Evolutionary conservation across 306 rosid genomes (phyloP), one percentile per base, ranked within the genome.

Genomic region (Inga oerstediana): DNA sequence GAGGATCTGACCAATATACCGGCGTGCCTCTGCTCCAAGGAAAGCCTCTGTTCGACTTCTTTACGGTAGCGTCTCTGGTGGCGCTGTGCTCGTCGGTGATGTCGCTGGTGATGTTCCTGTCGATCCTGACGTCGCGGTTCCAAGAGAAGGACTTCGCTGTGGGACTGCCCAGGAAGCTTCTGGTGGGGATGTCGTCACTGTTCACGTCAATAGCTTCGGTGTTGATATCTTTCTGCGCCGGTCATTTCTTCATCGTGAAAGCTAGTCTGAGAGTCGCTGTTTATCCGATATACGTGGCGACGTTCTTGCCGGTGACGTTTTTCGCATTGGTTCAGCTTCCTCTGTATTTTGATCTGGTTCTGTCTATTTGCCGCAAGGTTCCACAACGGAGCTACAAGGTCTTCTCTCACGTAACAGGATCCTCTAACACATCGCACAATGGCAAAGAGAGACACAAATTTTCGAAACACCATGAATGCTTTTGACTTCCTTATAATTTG

Each of bases 41-140:
- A 13, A 16, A 17, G 17, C 75, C 84, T 4, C 84, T 91, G 35
- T 92, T 92, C 84, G 71, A 74, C 35, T 0, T 84, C 6, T 92
- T 87, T 27, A 86, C 92, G 1, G 3, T 91, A 14, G 14, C 89
- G 15, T 89, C 94, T 19, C 70, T 91, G 2, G 77, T 88, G 30
- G 94, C 92, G 24, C 86, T 91, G 9, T 86, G 90, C 78, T 88
- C 90, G 48, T 91, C 94, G 1, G 92, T 89, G 59, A 91, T 87
- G 16, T 51, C 90, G 51, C 82, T 86, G 0, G 81, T 89, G 22
- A 27, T 88, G 22, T 91, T 89, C 75, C 88, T 89, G 3, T 85
- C 91, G 0, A 88, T 88, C 27, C 86, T 86, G 34, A 84, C 91
- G 0, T 88, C 91, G 10, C 83, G 88, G 69, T 84, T 43, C 70